Percentiles rank a stretch among this genome's conserved stretches.
Evolutionary conservation across 2,329 filamentous ascomycete genomes (phyloP).

Genomic region (Calonectria multiphialidica): DNA sequence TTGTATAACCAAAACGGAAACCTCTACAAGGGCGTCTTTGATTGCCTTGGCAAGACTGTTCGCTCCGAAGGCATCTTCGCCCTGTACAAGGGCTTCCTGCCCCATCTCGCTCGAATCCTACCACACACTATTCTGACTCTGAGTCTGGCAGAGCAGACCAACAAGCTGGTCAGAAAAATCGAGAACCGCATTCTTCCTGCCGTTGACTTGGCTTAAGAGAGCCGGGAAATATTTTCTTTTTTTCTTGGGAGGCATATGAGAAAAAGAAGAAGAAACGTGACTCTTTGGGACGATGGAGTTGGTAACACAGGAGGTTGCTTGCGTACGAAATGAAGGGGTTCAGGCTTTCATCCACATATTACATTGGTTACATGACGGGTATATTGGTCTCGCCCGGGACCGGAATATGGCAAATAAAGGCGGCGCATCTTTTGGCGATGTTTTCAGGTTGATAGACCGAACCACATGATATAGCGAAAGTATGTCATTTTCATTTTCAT

Average conservation of each 20-base stretch:
- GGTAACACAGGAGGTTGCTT: conserved; percentile 20
- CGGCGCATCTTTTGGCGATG: conserved; percentile 39
- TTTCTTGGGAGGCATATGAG: background rate
- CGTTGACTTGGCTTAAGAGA: conserved; percentile 43
- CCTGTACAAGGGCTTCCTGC: conserved; percentile 98
- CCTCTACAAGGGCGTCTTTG: conserved; percentile 92
- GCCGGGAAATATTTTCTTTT: background rate
- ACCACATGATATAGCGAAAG: conserved; percentile 25
- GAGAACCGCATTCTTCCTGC: conserved; percentile 70
- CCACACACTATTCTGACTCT: conserved; percentile 96
- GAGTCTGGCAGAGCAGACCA: conserved; percentile 95
- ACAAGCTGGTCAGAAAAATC: conserved; percentile 86
- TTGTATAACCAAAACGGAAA: conserved; percentile 99
- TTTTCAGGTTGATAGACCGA: conserved; percentile 37
- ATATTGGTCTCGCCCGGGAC: conserved; percentile 33
- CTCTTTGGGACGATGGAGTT: background rate
- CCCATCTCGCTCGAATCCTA: conserved; percentile 92
- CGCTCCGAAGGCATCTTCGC: conserved; percentile 91
- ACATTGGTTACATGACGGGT: conserved; percentile 30
- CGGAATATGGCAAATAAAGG: conserved; percentile 40
- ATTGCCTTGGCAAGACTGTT: conserved; percentile 92
- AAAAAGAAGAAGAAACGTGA: background rate
- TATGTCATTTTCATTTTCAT: conserved; percentile 9
- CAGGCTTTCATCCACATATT: conserved; percentile 23
- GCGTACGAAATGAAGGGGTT: conserved; percentile 28